Conservation (phyloP, 345 rosid species). For the Arabidopsis arenosa region DNA sequence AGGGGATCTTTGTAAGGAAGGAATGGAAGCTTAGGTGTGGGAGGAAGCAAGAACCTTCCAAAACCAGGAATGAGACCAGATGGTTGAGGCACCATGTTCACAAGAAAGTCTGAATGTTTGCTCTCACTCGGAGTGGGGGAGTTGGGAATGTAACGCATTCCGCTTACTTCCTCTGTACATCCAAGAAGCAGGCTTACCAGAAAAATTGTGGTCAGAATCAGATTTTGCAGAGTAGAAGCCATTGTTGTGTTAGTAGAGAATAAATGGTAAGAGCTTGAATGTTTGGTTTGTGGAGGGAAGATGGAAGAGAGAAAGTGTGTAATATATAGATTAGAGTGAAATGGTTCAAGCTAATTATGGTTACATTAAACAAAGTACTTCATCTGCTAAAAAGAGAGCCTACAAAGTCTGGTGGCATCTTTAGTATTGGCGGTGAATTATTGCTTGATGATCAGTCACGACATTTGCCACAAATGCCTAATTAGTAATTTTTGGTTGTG, state of each 20-base stretch:
- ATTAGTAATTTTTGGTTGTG: background rate
- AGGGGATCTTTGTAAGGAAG: slow-evolving; percentile 20
- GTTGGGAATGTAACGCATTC: slow-evolving; percentile 45
- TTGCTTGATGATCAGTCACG: slow-evolving; percentile 7
- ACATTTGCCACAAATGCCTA: slow-evolving; percentile 10
- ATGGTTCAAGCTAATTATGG: slow-evolving; percentile 33
- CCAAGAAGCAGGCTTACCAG: slow-evolving; percentile 40
- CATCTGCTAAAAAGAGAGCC: slow-evolving; percentile 11
- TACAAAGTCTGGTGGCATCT: slow-evolving; percentile 30
- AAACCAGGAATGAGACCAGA: slow-evolving; percentile 57
- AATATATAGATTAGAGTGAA: slow-evolving; percentile 7
- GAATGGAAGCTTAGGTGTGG: slow-evolving; percentile 33
- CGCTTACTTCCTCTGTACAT: slow-evolving; percentile 44
- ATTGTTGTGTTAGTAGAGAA: slow-evolving; percentile 11
- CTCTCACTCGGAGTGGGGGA: slow-evolving; percentile 38
- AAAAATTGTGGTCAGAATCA: background rate
- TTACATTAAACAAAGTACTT: slow-evolving; percentile 33
- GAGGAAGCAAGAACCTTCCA: slow-evolving; percentile 60
- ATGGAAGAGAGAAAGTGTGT: background rate
- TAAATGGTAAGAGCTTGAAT: slow-evolving; percentile 7
- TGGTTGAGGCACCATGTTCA: slow-evolving; percentile 39
- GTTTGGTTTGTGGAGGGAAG: slow-evolving; percentile 27
- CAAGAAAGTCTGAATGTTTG: slow-evolving; percentile 57
- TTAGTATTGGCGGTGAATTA: slow-evolving; percentile 34
- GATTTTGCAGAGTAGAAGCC: slow-evolving; percentile 8